A percentile compares a stretch with the other conserved stretches of the same genome.
phyloP scores from a whole-genome alignment of 371 early-diverging fungal genomes.

The Lichtheimia corymbifera region DNA sequence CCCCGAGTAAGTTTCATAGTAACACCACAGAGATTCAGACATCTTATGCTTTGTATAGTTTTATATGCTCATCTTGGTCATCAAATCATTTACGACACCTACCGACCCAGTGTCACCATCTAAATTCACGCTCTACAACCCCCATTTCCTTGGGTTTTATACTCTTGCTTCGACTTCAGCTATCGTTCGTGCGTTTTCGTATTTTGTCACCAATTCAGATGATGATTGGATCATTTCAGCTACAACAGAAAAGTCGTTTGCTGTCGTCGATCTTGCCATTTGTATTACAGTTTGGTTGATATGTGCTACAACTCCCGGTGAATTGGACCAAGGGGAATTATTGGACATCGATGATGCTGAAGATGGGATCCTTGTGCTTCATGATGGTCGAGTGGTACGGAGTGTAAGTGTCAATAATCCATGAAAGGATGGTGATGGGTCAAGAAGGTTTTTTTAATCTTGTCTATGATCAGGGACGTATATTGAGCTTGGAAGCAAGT shows the following conservation, averaged over 20 bases:
- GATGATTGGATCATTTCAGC: slow-evolving; percentile 36
- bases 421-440: background rate
- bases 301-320: slow-evolving; percentile 49
- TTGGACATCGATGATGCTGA: slow-evolving; percentile 46
- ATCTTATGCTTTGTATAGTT: slow-evolving; percentile 29
- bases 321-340: slow-evolving; percentile 46
- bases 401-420: slow-evolving; percentile 31
- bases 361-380: slow-evolving; percentile 43
- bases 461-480: slow-evolving; percentile 42
- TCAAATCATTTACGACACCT: slow-evolving; percentile 51
- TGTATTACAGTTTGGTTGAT: slow-evolving; percentile 40
- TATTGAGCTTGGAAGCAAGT: slow-evolving; percentile 58
- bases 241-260: slow-evolving; percentile 41
- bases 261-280: slow-evolving; percentile 41
- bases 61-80: slow-evolving; percentile 49
- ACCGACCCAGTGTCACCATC: slow-evolving; percentile 51
- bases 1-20: slow-evolving; percentile 31
- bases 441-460: too few relatives aligned
- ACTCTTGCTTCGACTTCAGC: slow-evolving; percentile 46
- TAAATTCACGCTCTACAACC: slow-evolving; percentile 54
- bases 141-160: slow-evolving; percentile 54
- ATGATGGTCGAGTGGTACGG: slow-evolving; percentile 45
- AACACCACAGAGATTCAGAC: background rate
- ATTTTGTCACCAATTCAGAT: slow-evolving; percentile 34
- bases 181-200: slow-evolving; percentile 46